A percentile compares a stretch with the other conserved stretches of the same genome.
Conservation (phyloP, 345 rosid species). For the Eucalyptus shirleyi region DNA sequence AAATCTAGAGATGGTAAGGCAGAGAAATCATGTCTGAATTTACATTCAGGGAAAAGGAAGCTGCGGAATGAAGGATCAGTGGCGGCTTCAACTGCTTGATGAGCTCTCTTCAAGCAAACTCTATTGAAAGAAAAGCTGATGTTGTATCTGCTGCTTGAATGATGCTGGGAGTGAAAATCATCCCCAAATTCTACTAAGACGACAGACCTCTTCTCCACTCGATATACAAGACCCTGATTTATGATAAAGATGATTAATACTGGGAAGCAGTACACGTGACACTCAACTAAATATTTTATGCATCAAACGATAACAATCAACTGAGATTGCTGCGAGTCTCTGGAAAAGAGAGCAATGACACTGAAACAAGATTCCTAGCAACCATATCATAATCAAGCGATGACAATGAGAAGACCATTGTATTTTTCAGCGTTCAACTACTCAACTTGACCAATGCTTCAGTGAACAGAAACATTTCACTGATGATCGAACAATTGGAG, state of each 20-base stretch:
- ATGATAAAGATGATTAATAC: neutral
- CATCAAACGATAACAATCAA: neutral
- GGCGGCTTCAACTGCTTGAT: slow-evolving; percentile 22
- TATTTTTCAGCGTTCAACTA: neutral
- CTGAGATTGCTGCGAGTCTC: neutral
- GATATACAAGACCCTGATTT: neutral
- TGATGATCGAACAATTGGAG: neutral
- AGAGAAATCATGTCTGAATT: neutral
- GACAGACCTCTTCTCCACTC: slow-evolving; percentile 1
- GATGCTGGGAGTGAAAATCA: slow-evolving; percentile 14
- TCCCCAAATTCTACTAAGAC: slow-evolving; percentile 19
- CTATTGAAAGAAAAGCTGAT: slow-evolving; percentile 33
- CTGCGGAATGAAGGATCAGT: slow-evolving; percentile 2
- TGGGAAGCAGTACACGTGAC: neutral
- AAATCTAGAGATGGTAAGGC: neutral
- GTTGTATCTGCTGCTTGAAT: slow-evolving; percentile 2
- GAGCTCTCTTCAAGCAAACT: slow-evolving; percentile 23
- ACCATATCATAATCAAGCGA: neutral
- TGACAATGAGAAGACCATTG: neutral
- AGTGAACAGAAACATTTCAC: neutral
- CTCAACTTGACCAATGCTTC: neutral
- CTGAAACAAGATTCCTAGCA: neutral
- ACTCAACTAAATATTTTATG: neutral
- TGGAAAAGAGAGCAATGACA: neutral
- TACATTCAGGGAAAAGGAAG: slow-evolving; percentile 4